Evolutionary conservation across 1,139 yeast genomes (phyloP), one percentile per base, ranked within the genome.

Genomic region (Blastobotrys apis): DNA sequence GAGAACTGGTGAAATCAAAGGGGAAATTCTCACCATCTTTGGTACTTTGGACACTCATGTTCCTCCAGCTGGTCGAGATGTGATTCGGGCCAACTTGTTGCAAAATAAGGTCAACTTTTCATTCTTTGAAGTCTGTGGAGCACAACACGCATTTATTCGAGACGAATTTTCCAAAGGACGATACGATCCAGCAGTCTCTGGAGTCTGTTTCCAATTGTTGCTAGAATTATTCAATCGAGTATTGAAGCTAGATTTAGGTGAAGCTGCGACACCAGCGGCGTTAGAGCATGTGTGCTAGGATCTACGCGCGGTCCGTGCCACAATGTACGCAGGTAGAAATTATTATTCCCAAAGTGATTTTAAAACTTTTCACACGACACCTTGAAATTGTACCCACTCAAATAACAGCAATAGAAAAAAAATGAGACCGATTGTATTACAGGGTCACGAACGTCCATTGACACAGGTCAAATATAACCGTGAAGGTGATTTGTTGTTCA

Each of bases 401-500:
- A 35, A 20, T 21, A 12, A 13, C 21, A 23, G 6, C 16, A 35
- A 21, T 16, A 25, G 16, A 5, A 37, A 10, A 27, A 35, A 29
- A n/a, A 54, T 54, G 57, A 48, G 57, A 44, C 58, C 58, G 32
- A 52, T 54, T 46, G 51, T 54, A 32, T 44, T 54, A 53, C 44
- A 45, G 34, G 69, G 69, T 43, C 69, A 65, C 59, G 64, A 59
- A 51, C 67, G 69, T 53, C 69, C 69, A 43, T 52, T 65, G 57
- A 84, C 94, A 42, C 95, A 90, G 74, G 92, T 92, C 56, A 90
- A 85, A 65, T 92, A 81, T 72, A 92, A 90, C 75, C 77, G 81
- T 55, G 97, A 94, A 61, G 99, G 99, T 41, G 99, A 94, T 66
- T 71, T 94, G 57, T 76, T 94, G 51, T 84, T 94, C 66, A 81